A percentile compares a stretch with the other conserved stretches of the same genome.
Conservation (phyloP, 2,329 filamentous ascomycete genomes). For the Seiridium unicorne region DNA sequence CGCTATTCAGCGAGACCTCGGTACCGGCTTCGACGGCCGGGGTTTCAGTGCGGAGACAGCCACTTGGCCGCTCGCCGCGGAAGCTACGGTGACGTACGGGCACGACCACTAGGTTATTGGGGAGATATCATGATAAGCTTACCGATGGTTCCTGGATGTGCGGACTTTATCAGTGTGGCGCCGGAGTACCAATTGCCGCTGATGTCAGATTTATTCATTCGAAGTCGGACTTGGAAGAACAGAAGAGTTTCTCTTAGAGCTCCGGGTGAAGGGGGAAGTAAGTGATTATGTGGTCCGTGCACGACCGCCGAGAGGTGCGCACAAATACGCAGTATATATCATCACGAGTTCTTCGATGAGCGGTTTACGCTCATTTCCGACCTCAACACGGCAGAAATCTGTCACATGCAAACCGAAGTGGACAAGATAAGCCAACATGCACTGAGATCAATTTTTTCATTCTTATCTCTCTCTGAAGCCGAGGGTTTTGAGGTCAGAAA, state of each 20-base stretch:
- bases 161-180: too few relatives aligned
- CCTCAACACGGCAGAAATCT: too few relatives aligned
- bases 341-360: background rate
- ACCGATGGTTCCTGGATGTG: too few relatives aligned
- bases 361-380: too few relatives aligned
- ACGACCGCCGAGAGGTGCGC: background rate
- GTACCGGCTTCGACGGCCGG: conserved; percentile 5
- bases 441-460: too few relatives aligned
- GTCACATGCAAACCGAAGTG: too few relatives aligned
- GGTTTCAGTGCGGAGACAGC: conserved; percentile 3
- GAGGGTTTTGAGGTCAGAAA: too few relatives aligned
- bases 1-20: conserved; percentile 1
- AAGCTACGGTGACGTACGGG: background rate
- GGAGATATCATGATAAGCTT: background rate
- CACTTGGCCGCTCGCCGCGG: background rate
- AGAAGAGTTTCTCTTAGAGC: background rate
- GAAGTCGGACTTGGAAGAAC: background rate
- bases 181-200: background rate
- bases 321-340: conserved; percentile 5
- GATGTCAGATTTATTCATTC: background rate
- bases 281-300: background rate
- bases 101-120: background rate
- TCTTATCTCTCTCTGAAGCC: too few relatives aligned
- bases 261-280: background rate
- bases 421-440: too few relatives aligned